Percentiles rank a stretch among this genome's conserved stretches.
phyloP scores from a whole-genome alignment of 805 yeast genomes.

The Allodekkera sacchari region DNA sequence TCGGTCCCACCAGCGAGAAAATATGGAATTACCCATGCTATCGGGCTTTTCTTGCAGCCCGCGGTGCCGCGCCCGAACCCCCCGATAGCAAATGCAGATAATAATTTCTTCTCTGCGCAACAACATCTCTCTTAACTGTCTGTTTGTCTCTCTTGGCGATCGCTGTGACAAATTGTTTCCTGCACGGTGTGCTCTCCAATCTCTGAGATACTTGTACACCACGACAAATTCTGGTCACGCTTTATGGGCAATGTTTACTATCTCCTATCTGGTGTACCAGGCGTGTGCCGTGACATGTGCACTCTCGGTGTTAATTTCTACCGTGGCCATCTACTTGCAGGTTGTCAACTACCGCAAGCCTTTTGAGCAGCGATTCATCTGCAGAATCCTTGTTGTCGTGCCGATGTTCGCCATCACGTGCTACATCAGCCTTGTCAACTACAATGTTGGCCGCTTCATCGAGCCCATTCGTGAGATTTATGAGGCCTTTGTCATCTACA shows the following conservation, averaged over 20 bases:
- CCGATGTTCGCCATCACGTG: slow-evolving; percentile 76
- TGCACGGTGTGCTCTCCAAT: too few species aligned
- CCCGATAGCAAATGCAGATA: neutral
- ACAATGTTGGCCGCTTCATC: slow-evolving; percentile 35
- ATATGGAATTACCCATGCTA: too few species aligned
- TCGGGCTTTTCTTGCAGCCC: too few species aligned
- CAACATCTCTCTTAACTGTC: neutral
- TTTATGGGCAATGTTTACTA: neutral
- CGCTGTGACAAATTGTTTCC: too few species aligned
- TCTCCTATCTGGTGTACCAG: slow-evolving; percentile 10
- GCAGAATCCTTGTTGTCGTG: slow-evolving; percentile 73
- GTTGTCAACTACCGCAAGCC: slow-evolving; percentile 78
- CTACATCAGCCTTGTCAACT: slow-evolving; percentile 44
- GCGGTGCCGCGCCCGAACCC: too few species aligned
- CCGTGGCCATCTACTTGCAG: slow-evolving; percentile 42
- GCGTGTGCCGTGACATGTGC: slow-evolving; percentile 18
- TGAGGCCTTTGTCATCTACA: slow-evolving; percentile 93
- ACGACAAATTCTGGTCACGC: neutral
- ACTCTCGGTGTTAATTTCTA: slow-evolving; percentile 32
- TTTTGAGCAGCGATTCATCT: slow-evolving; percentile 73
- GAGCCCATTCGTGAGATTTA: slow-evolving; percentile 84
- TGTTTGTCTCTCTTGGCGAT: neutral
- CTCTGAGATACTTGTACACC: neutral
- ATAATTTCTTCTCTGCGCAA: neutral
- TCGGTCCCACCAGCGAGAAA: too few species aligned